Conservation (phyloP, 139 green algal genomes). For the Chlorella vulgaris region DNA sequence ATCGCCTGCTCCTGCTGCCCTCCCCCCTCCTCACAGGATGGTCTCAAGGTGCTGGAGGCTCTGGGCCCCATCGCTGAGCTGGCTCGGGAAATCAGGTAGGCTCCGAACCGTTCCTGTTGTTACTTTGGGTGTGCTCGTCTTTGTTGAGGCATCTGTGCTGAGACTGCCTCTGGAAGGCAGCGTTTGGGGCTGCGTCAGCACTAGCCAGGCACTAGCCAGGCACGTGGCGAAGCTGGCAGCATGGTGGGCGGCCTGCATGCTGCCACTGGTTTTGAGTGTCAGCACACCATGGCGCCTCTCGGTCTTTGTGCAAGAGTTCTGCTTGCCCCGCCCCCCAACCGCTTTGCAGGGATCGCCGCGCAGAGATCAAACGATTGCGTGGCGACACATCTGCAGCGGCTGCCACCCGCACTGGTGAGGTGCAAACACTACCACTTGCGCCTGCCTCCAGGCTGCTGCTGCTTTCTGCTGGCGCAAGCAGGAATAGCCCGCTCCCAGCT, state of each 20-base stretch:
- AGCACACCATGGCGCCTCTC: too few species aligned
- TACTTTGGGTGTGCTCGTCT: neutral
- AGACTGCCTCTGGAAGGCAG: neutral
- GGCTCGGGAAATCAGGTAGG: slow-evolving; percentile 20
- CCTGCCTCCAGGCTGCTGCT: neutral
- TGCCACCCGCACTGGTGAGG: slow-evolving; percentile 6
- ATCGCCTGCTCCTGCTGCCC: neutral
- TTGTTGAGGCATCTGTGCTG: neutral
- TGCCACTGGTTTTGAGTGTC: too few species aligned
- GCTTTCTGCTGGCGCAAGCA: too few species aligned
- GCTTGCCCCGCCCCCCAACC: neutral
- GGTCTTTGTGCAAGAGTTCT: too few species aligned
- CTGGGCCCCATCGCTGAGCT: slow-evolving; percentile 3
- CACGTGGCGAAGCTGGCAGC: too few species aligned
- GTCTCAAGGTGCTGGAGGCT: neutral
- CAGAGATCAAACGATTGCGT: slow-evolving; percentile 15
- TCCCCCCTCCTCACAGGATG: neutral
- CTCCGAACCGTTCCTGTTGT: too few species aligned
- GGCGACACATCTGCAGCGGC: neutral
- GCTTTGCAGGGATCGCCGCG: slow-evolving; percentile 10
- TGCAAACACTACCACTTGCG: neutral
- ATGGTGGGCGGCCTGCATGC: too few species aligned
- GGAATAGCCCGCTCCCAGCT: too few species aligned
- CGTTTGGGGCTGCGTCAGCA: too few species aligned
- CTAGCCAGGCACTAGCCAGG: too few species aligned